Conservation (phyloP, 768 basidiomycete species). For the Amanita polypyramis region DNA sequence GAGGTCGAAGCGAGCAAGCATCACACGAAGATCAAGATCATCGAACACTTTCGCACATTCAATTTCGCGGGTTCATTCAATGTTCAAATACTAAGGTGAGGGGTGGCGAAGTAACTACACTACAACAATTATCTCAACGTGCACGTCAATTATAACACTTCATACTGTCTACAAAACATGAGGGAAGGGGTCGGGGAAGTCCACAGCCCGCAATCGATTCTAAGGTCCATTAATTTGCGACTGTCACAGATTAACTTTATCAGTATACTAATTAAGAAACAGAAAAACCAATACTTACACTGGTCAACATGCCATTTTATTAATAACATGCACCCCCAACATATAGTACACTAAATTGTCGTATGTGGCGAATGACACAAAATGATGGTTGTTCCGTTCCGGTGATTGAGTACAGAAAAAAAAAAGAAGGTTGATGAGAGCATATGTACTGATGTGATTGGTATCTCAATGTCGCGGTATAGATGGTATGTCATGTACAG, state of each 20-base stretch:
- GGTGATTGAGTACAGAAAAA: not conserved
- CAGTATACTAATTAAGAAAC: not conserved
- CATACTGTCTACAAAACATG: no score
- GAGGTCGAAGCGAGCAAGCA: no score
- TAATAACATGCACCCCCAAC: not conserved
- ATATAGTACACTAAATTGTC: not conserved
- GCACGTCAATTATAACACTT: no score
- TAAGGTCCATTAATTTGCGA: not conserved
- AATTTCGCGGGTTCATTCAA: no score
- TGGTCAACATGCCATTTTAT: constrained; percentile 1
- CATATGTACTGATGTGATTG: not conserved
- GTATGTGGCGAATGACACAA: not conserved
- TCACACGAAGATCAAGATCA: no score
- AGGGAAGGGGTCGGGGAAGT: no score
- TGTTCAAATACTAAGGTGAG: no score
- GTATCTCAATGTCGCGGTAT: constrained; percentile 5
- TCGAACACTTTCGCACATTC: no score
- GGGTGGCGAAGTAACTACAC: no score
- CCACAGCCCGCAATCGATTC: no score
- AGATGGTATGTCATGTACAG: constrained; percentile 6
- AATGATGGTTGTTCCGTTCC: not conserved
- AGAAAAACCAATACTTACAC: not conserved
- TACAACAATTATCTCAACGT: no score
- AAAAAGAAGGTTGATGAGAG: not conserved
- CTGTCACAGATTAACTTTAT: not conserved